A percentile compares a stretch with the other conserved stretches of the same genome.
Conservation (phyloP, 2,329 filamentous ascomycete species). For the Dactylellina haptotyla region DNA sequence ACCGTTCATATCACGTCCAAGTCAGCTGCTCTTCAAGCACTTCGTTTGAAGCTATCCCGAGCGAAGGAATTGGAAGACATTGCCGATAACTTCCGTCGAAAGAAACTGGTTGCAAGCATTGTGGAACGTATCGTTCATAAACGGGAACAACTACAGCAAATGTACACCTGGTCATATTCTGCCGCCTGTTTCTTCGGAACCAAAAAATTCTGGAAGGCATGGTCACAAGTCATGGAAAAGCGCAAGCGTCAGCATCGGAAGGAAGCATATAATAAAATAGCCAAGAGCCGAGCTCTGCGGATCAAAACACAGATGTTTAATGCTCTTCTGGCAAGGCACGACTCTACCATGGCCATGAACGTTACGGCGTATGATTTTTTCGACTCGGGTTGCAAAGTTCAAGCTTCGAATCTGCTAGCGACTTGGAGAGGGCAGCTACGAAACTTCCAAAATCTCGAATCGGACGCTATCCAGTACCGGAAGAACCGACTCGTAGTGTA, state of each 20-base stretch:
- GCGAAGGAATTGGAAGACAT: conserved; percentile 19
- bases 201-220: conserved; percentile 24
- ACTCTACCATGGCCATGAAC: conserved; percentile 3
- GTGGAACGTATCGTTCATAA: conserved; percentile 6
- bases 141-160: conserved; percentile 19
- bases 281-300: conserved; percentile 25
- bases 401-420: conserved; percentile 19
- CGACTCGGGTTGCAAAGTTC: conserved; percentile 45
- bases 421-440: conserved; percentile 27
- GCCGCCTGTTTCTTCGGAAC: conserved; percentile 39
- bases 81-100: conserved; percentile 21
- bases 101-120: conserved; percentile 15
- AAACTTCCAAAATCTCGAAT: conserved; percentile 19
- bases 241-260: conserved; percentile 47
- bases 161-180: conserved; percentile 24
- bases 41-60: conserved; percentile 10
- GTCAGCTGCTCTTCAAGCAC: conserved; percentile 14
- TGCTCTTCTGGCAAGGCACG: conserved; percentile 19
- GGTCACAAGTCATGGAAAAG: conserved; percentile 39
- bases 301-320: conserved; percentile 35
- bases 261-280: conserved; percentile 44
- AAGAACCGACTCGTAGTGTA: conserved; percentile 13
- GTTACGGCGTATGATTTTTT: conserved; percentile 44
- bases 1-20: conserved; percentile 25
- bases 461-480: conserved; percentile 24